Conservation (phyloP, 805 yeast species). For the Yarrowia sp. region DNA sequence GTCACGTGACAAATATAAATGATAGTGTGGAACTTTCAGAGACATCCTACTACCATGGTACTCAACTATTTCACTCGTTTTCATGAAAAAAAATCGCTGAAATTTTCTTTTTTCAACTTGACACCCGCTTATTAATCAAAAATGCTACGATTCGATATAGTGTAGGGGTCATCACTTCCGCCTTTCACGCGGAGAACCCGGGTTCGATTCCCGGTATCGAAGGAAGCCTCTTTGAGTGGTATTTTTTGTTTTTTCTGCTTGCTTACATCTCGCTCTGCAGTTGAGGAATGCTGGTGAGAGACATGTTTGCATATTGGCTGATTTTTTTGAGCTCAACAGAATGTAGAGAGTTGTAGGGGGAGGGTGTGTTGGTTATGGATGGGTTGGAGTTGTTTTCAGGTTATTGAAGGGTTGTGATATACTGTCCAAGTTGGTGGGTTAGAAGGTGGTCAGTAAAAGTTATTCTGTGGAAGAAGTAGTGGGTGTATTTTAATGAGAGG, state of each 20-base stretch:
- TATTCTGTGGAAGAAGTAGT: no score
- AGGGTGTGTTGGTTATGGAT: no score
- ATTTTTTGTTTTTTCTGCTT: background rate
- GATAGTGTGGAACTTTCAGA: no score
- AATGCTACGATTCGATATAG: slow-evolving; percentile 27
- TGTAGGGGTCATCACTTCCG: slow-evolving; percentile 26
- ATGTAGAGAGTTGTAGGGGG: no score
- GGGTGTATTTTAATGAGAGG: no score
- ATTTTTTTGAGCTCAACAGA: background rate
- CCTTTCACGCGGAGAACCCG: slow-evolving; percentile 26
- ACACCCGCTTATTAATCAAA: background rate
- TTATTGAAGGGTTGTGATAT: no score
- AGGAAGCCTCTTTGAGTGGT: background rate
- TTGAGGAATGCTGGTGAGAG: background rate
- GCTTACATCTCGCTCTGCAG: background rate
- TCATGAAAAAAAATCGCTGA: background rate
- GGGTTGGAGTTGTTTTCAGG: no score
- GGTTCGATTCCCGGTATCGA: slow-evolving; percentile 27
- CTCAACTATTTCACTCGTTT: no score
- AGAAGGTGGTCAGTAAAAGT: no score
- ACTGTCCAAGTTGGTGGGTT: no score
- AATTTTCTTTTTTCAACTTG: background rate
- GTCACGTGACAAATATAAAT: no score
- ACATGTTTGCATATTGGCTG: background rate
- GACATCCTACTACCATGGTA: no score